phyloP scores from a whole-genome alignment of 164 flowering plant genomes.

The Chloranthus sessilifolius region DNA sequence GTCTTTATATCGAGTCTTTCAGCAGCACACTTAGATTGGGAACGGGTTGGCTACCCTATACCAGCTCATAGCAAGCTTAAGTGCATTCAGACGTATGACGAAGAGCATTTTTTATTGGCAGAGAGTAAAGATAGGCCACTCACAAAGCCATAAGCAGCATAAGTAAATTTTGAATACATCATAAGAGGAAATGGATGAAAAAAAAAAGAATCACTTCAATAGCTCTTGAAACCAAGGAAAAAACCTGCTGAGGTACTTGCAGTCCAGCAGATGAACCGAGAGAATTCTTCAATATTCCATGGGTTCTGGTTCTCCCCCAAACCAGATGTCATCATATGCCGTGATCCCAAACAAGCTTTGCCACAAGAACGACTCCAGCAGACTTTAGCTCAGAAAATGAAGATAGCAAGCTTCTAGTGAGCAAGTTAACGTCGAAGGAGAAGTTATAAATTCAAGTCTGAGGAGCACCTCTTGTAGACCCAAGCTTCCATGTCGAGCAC shows the following conservation, averaged over 20 bases:
- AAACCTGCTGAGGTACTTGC: constrained; percentile 88
- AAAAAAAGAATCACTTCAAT: background rate
- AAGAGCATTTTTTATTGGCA: background rate
- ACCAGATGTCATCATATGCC: constrained; percentile 96
- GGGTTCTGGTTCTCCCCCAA: constrained; percentile 93
- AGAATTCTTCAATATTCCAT: constrained; percentile 89
- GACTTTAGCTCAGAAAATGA: constrained; percentile 44
- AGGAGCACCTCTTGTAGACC: constrained; percentile 75
- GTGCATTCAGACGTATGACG: background rate
- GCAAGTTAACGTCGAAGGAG: background rate
- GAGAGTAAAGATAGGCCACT: background rate
- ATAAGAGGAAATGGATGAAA: background rate
- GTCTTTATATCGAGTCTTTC: background rate
- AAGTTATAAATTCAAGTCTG: background rate
- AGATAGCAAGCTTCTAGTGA: background rate
- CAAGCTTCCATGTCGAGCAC: constrained; percentile 83
- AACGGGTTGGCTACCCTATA: background rate
- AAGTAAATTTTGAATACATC: background rate
- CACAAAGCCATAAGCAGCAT: background rate
- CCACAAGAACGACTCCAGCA: constrained; percentile 86
- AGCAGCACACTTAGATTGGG: background rate
- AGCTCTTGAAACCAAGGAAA: background rate
- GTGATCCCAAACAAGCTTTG: constrained; percentile 84
- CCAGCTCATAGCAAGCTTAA: background rate
- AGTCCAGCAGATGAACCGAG: constrained; percentile 93